phyloP scores from a whole-genome alignment of 2,329 filamentous ascomycete genomes.

The Hymenoscyphus albidus region DNA sequence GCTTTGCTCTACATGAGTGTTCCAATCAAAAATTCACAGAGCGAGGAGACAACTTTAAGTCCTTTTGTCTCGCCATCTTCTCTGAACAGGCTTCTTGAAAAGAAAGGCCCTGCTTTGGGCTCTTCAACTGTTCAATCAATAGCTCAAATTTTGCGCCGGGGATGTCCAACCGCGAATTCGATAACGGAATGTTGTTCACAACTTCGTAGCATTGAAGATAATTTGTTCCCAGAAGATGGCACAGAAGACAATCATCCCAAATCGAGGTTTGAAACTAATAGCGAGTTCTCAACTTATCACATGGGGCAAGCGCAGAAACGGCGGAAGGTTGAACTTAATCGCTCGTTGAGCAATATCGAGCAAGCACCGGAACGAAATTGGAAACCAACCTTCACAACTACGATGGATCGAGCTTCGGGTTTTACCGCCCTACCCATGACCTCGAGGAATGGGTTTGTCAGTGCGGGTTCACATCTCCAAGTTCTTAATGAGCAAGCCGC shows the following conservation, averaged over 20 bases:
- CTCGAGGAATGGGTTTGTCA: conserved; percentile 28
- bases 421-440: conserved; percentile 53
- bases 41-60: conserved; percentile 63
- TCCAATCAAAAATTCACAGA: conserved; percentile 63
- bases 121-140: conserved; percentile 60
- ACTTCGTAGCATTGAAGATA: conserved; percentile 60
- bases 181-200: conserved; percentile 42
- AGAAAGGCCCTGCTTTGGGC: conserved; percentile 67
- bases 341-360: conserved; percentile 18
- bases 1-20: conserved; percentile 81
- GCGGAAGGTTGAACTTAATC: conserved; percentile 28
- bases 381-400: conserved; percentile 48
- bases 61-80: conserved; percentile 61
- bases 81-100: conserved; percentile 51
- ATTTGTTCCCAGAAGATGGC: conserved; percentile 64
- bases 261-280: conserved; percentile 36
- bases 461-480: conserved; percentile 31
- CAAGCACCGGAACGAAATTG: conserved; percentile 20
- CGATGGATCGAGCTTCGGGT: conserved; percentile 57
- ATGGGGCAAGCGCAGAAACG: conserved; percentile 25
- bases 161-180: conserved; percentile 48
- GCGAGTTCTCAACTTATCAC: conserved; percentile 23
- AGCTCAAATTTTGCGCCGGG: conserved; percentile 67
- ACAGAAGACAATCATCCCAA: conserved; percentile 39
- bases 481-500: conserved; percentile 31